Conservation (phyloP, 768 basidiomycete species). For the Leccinellum luteum region DNA sequence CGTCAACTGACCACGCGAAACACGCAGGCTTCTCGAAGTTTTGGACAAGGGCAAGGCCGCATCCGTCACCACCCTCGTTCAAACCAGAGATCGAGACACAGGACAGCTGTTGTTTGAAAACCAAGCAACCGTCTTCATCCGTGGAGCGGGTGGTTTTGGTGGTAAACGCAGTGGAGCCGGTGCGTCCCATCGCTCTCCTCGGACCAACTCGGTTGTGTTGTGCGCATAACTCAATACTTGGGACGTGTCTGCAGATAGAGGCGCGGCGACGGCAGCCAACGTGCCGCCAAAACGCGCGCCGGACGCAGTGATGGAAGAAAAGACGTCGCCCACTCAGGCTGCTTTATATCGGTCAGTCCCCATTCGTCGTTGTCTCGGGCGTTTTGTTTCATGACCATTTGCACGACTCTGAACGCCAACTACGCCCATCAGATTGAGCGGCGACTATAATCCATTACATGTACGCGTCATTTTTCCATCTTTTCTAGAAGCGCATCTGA, state of each 20-base stretch:
- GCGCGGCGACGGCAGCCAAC: constrained; percentile 82
- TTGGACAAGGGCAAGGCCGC: constrained; percentile 94
- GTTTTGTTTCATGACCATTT: constrained; percentile 1
- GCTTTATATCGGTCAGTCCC: constrained; percentile 81
- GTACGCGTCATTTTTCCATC: constrained; percentile 38
- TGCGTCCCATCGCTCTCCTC: constrained; percentile 32
- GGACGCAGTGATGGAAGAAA: constrained; percentile 86
- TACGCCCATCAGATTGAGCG: constrained; percentile 62
- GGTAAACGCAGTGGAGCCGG: constrained; percentile 84
- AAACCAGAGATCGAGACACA: constrained; percentile 75
- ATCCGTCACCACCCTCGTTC: constrained; percentile 73
- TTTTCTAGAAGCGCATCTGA: constrained; percentile 6
- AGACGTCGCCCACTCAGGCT: constrained; percentile 78
- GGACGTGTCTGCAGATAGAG: constrained; percentile 61
- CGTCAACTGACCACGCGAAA: constrained; percentile 4
- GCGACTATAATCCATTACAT: constrained; percentile 90
- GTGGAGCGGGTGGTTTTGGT: constrained; percentile 94
- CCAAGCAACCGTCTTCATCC: constrained; percentile 87
- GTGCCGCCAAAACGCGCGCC: constrained; percentile 77
- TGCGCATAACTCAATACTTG: neutral
- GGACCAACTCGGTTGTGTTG: constrained; percentile 1
- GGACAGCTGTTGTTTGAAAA: constrained; percentile 89
- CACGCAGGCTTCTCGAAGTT: constrained; percentile 66
- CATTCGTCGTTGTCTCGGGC: neutral
- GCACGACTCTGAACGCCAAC: neutral